Percentiles rank a stretch among this genome's conserved stretches.
phyloP scores from a whole-genome alignment of 106 monocot species.

The Allium fistulosum region DNA sequence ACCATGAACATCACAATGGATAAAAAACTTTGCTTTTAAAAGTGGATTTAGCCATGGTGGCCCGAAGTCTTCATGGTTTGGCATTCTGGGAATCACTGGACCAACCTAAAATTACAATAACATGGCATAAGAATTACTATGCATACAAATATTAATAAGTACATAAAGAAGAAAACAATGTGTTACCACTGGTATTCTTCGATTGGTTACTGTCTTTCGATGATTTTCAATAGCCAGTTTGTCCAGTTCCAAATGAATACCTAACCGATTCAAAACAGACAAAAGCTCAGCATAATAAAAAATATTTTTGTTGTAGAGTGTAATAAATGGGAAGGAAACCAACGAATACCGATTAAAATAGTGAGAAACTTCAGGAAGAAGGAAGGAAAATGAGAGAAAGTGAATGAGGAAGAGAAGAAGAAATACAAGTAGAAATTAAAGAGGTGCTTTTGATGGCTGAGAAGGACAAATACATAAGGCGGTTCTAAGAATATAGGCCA shows the following conservation, averaged over 20 bases:
- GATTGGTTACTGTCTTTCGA: conserved; percentile 25
- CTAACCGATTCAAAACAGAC: no score
- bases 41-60: conserved; percentile 90
- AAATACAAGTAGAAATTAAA: background rate
- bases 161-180: no score
- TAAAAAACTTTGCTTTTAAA: conserved; percentile 69
- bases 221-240: conserved; percentile 59
- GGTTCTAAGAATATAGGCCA: conserved; percentile 2
- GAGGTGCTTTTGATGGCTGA: background rate
- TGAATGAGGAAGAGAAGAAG: background rate
- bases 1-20: conserved; percentile 47
- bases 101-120: conserved; percentile 28
- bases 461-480: conserved; percentile 8
- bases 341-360: background rate
- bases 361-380: background rate
- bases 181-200: conserved; percentile 64
- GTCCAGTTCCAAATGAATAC: conserved; percentile 5
- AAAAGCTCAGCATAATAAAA: no score
- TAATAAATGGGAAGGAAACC: background rate
- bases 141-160: no score
- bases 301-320: background rate
- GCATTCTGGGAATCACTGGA: conserved; percentile 27
- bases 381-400: background rate
- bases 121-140: no score
- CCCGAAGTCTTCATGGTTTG: conserved; percentile 35